These are phyloP conservation scores for Cladosporium sp. DNA, from an alignment of 2,329 filamentous ascomycete species.

Conservation along the genomic window DNA sequence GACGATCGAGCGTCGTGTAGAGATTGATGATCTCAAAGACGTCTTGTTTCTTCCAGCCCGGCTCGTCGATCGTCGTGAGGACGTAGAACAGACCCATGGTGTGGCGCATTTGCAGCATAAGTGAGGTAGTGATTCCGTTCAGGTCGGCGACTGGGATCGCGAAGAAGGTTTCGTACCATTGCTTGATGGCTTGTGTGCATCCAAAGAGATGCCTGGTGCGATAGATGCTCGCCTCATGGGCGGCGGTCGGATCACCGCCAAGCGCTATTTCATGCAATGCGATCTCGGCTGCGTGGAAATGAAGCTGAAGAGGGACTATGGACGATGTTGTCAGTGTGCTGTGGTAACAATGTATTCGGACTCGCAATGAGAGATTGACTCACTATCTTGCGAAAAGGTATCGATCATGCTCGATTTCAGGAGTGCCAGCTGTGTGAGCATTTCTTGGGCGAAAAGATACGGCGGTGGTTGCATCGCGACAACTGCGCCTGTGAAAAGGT, in stretches of 20 bases:
- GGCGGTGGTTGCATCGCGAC: not conserved
- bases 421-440: not conserved
- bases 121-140: not conserved
- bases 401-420: not conserved
- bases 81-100: conserved; percentile 1
- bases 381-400: not conserved
- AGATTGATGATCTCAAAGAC: not conserved
- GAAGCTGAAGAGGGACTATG: not conserved
- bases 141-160: not conserved
- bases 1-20: not conserved
- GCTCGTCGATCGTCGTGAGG: not conserved
- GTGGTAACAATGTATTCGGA: not conserved
- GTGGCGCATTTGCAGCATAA: conserved; percentile 3
- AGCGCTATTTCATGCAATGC: not conserved
- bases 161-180: conserved; percentile 1
- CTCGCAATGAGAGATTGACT: not conserved
- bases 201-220: not conserved
- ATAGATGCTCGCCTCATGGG: not conserved
- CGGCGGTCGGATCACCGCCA: not conserved
- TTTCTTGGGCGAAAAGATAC: not conserved
- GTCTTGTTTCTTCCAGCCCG: conserved; percentile 4
- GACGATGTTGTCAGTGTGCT: not conserved
- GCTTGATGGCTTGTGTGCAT: not conserved
- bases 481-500: not conserved
- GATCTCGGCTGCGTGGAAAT: not conserved